Conservation (phyloP, 2,329 filamentous ascomycete genomes). For the Aureobasidium musti region DNA sequence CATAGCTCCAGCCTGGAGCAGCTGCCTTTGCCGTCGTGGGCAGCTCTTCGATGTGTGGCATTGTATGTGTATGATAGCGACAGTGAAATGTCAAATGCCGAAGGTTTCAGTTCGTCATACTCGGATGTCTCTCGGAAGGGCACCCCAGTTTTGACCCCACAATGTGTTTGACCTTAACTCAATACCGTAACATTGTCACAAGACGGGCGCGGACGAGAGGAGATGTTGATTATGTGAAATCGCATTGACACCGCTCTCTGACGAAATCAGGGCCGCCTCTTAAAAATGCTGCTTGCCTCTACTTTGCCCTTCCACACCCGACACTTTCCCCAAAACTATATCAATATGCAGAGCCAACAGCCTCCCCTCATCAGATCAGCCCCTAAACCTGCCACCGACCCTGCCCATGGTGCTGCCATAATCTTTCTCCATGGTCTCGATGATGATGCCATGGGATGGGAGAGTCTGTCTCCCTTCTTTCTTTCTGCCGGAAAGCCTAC, state of each 20-base stretch:
- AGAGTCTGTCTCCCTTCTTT: conserved; percentile 39
- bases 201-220: conserved; percentile 20
- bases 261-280: not conserved
- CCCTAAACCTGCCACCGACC: conserved; percentile 40
- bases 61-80: not conserved
- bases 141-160: conserved; percentile 5
- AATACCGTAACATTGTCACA: not conserved
- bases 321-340: not conserved
- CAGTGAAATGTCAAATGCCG: not conserved
- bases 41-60: conserved; percentile 77
- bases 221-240: not conserved
- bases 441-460: conserved; percentile 50
- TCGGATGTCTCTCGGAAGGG: not conserved
- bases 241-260: not conserved
- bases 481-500: no score
- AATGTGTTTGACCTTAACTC: not conserved
- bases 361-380: conserved; percentile 46
- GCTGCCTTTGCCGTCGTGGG: conserved; percentile 64
- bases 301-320: not conserved
- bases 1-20: conserved; percentile 90
- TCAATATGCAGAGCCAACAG: conserved; percentile 29
- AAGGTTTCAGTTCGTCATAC: not conserved
- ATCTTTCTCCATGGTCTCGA: conserved; percentile 53
- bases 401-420: conserved; percentile 47
- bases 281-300: conserved; percentile 15